Conservation (phyloP, 495 filamentous ascomycete genomes). For the Tuber calosporum region DNA sequence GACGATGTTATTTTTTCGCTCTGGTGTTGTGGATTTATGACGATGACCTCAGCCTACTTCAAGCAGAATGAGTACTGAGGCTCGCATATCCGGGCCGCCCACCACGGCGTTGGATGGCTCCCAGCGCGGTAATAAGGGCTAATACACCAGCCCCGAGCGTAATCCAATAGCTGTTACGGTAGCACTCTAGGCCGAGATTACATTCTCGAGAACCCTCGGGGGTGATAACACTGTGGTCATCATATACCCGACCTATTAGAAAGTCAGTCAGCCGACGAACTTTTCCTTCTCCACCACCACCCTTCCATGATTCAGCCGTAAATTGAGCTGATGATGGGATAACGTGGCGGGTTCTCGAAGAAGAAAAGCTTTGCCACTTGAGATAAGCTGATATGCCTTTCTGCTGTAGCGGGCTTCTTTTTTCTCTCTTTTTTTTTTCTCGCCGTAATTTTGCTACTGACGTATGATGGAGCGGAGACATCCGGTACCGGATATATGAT, state of each 20-base stretch:
- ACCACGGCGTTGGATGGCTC: constrained; percentile 67
- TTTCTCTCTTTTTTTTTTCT: neutral
- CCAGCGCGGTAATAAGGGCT: constrained; percentile 63
- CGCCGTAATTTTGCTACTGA: neutral
- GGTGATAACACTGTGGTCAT: constrained; percentile 64
- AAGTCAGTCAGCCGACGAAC: constrained; percentile 27
- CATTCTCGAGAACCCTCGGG: constrained; percentile 66
- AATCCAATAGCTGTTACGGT: constrained; percentile 69
- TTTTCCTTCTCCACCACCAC: constrained; percentile 12
- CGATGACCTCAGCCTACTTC: constrained; percentile 14
- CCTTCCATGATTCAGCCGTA: constrained; percentile 27
- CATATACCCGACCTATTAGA: constrained; percentile 55
- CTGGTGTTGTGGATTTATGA: neutral
- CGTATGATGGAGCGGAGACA: neutral
- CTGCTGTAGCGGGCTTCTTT: neutral
- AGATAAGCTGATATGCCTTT: constrained; percentile 34
- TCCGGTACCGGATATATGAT: neutral
- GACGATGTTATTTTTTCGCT: neutral
- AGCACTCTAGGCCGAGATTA: constrained; percentile 71
- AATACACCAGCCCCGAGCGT: constrained; percentile 69
- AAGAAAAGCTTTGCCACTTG: constrained; percentile 25
- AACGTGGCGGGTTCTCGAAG: constrained; percentile 33
- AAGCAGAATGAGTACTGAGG: constrained; percentile 17
- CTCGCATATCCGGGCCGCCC: constrained; percentile 21
- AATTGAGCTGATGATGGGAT: constrained; percentile 17